A percentile compares a stretch with the other conserved stretches of the same genome.
Evolutionary conservation across 164 flowering plant species (phyloP).

Genomic region (Vitis labrusca): DNA sequence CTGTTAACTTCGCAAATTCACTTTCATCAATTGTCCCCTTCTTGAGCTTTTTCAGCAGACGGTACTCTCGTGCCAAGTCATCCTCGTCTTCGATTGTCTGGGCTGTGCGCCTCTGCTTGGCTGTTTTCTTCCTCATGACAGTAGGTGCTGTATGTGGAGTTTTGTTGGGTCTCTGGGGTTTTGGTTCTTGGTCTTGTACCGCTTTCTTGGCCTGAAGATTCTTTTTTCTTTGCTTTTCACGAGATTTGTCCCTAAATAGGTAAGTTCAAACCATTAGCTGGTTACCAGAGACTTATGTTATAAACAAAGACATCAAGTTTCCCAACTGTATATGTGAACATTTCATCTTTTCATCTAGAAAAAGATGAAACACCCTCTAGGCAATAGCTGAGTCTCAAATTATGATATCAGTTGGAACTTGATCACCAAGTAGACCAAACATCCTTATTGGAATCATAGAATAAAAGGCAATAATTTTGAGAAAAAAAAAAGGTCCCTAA

Average conservation of each 20-base stretch:
- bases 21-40: conserved; percentile 73
- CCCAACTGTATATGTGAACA: too few relatives aligned
- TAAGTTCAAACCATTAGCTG: not conserved
- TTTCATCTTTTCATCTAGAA: too few relatives aligned
- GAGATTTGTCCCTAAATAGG: conserved; percentile 69
- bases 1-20: conserved; percentile 76
- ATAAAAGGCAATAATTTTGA: too few relatives aligned
- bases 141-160: conserved; percentile 27
- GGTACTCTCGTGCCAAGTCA: conserved; percentile 77
- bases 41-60: conserved; percentile 79
- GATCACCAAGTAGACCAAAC: too few relatives aligned
- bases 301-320: not conserved
- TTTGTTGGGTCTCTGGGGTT: conserved; percentile 36
- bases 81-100: conserved; percentile 80
- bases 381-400: too few relatives aligned
- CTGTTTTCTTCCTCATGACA: conserved; percentile 70
- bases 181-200: conserved; percentile 31
- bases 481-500: too few relatives aligned
- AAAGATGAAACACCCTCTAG: too few relatives aligned
- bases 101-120: conserved; percentile 72
- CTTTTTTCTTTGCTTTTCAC: conserved; percentile 87
- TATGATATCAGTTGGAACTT: too few relatives aligned
- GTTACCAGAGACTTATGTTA: not conserved
- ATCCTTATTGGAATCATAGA: too few relatives aligned
- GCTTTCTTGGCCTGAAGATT: conserved; percentile 65